Conservation (phyloP, 2,329 filamentous ascomycete genomes). For the Xylariales sp. region DNA sequence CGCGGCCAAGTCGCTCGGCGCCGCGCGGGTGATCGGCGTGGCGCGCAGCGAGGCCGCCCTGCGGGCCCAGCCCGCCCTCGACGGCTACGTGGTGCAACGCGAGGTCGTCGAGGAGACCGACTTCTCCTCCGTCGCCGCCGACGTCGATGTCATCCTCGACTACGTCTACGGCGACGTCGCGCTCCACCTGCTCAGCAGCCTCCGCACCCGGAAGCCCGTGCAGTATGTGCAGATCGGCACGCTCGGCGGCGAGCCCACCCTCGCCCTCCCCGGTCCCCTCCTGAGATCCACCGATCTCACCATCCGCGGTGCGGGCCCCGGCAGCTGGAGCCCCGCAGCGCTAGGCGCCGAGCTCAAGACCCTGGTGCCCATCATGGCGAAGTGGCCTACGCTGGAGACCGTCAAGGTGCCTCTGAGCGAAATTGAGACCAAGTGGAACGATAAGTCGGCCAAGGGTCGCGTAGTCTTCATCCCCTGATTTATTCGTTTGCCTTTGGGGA, state of each 20-base stretch:
- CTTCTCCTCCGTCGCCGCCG: conserved; percentile 40
- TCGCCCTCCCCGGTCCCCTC: conserved; percentile 34
- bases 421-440: conserved; percentile 26
- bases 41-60: conserved; percentile 41
- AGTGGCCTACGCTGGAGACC: conserved; percentile 20
- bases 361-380: conserved; percentile 24
- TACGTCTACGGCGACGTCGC: conserved; percentile 49
- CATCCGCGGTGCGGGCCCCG: conserved; percentile 39
- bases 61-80: conserved; percentile 34
- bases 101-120: conserved; percentile 36
- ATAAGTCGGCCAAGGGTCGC: conserved; percentile 18
- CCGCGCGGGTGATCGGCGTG: conserved; percentile 44
- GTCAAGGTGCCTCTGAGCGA: conserved; percentile 22
- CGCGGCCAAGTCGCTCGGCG: conserved; percentile 43
- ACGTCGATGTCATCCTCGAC: conserved; percentile 53
- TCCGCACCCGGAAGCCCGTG: conserved; percentile 36
- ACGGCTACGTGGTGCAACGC: conserved; percentile 39
- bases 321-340: conserved; percentile 32
- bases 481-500: no score
- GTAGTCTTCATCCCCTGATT: conserved; percentile 22
- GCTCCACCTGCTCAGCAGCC: conserved; percentile 32
- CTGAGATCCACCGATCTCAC: conserved; percentile 46
- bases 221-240: conserved; percentile 51
- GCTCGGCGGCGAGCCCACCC: conserved; percentile 31
- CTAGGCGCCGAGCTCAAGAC: conserved; percentile 22